Base-by-base conservation (phyloP, 495 filamentous ascomycete species). In the Penicillium pancosmium region DNA sequence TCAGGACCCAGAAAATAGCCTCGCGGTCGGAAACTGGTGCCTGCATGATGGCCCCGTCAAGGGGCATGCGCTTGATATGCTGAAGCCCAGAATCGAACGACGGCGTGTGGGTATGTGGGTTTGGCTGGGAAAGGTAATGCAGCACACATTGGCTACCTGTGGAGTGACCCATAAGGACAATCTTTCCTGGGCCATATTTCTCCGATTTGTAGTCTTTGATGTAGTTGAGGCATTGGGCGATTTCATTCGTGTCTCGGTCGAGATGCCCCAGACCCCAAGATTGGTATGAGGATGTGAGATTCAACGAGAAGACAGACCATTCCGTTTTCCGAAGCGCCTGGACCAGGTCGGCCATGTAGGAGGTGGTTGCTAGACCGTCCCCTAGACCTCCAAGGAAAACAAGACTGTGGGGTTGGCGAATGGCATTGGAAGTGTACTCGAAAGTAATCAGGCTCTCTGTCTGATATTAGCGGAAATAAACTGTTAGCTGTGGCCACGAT, bases 101-200 rank as follows among this genome's bases (percentile, higher is more conserved):
- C 0, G 70, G 66, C 0, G 50, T 46, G 18, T 51, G 57, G 5
- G 64, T 72, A 53, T 75, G 71, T 0, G 75, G 73, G 48, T 72
- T 74, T 6, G 66, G 64, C 11, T 65, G 65, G 23, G 61, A 71
- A 3, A 89, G 72, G 63, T 93, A 95, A 54, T 90, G 84, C 75
- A 96, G 78, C 33, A 88, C 85, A 65, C 93, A 92, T 74, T 95
- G 93, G 53, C 89, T 90, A 0, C 93, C 93, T 0, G 87, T 90
- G 2, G 88, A 91, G 65, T 95, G 91, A 13, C 93, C 93, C 82
- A 97, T 84, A 3, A 96, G 70, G 15, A 93, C 86, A 9, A 96
- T 77, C 63, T 87, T 90, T 15, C 78, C 70, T 10, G 64, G 72
- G 12, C 71, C 67, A 55, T 74, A 76, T 44, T 71, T 73, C 10